Base-by-base conservation (phyloP, 345 rosid genomes). In the Euphorbia peplus region DNA sequence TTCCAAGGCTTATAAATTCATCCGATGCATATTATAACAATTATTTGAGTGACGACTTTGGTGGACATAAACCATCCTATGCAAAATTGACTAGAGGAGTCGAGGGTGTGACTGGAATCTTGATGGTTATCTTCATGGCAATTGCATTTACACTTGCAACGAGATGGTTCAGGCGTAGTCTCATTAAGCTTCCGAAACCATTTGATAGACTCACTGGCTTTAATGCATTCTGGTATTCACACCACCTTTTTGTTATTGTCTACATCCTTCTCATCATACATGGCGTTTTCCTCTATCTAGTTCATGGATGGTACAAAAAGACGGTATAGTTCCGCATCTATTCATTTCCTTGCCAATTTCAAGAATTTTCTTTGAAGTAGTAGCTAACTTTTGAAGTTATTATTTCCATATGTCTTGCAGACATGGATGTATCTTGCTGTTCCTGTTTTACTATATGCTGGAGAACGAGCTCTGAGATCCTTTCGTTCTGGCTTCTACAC, bases 141-240 rank as follows among this genome's bases (percentile, higher is more conserved):
- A 74, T 91, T 75, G 96, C 98, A 41, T 93, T 89, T 69, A 87
- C 85, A 21, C 82, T 93, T 50, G 98, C 98, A n/a, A 89, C 92
- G 35, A 63, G 82, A 63, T 83, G 88, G 87, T 89, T 87, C 79
- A 83, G 98, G 70, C 73, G 91, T 16, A 91, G 83, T 76, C 83
- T 83, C 5, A 79, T 89, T 64, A 89, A 86, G 74, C 79, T 91
- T 19, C 98, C 97, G 5, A 91, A 85, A 75, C 97, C 98, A 18
- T 91, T 93, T 35, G 90, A 93, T 71, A 90, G 95, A 76, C 73
- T 91, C 50, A 93, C 98, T 9, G 98, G 98, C 65, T 93, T 84
- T 82, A 93, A 93, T 64, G 96, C 98, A 42, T 93, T 93, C 71
- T 93, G 98, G 98, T 93, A 93, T 74, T 93, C 98, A 15, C 98